Base-by-base conservation (phyloP, 2,329 filamentous ascomycete genomes). In the Aotearoamyces nothofagi region DNA sequence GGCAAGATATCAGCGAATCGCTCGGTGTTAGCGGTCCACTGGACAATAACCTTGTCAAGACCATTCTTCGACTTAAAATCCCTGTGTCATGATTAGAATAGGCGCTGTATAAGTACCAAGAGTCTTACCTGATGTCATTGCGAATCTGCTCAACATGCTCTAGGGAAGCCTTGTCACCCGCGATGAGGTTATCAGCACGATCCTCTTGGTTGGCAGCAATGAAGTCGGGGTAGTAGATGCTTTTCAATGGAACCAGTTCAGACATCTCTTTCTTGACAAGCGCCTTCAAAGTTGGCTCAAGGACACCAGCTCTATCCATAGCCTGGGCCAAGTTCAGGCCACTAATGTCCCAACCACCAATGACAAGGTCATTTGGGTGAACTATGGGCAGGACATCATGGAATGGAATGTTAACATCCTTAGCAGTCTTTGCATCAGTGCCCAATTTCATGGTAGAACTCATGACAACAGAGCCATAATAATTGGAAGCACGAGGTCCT, bases 21-120 rank as follows among this genome's bases (percentile, higher is more conserved):
- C 62, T 98, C 90, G 9, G 90, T 98, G 66, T 98, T 98, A 57
- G 90, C 90, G 34, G 90, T 96, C 90, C 90, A 98, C 57, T 90
- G 79, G 36, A 98, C 77, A 50, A 98, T 83, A 51, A 98, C 78
- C 65, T 92, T 94, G 65, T 96, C 87, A 17, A 98, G 72, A 34
- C 56, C 61, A 52, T 96, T 81, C 46, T 68, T 60, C 37, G 72
- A 60, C 67, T 96, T 96, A 72, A 98, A 98, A 39, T 92, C 73
- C 41, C 80, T 78, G 34, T 31, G 26, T 15, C n/a, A 7, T 8
- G 15, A 15, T 31, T 41, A 35, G 40, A 36, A 30, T 30, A 35
- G 15, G 23, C 11, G 17, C 9, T 13, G 10, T 33, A 11, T 41
- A 26, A 9, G n/a, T n/a, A n/a, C 12, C 9, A 4, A 9, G 5